phyloP scores from a whole-genome alignment of 2,329 filamentous ascomycete species.

The Aureobasidium leucospermi region DNA sequence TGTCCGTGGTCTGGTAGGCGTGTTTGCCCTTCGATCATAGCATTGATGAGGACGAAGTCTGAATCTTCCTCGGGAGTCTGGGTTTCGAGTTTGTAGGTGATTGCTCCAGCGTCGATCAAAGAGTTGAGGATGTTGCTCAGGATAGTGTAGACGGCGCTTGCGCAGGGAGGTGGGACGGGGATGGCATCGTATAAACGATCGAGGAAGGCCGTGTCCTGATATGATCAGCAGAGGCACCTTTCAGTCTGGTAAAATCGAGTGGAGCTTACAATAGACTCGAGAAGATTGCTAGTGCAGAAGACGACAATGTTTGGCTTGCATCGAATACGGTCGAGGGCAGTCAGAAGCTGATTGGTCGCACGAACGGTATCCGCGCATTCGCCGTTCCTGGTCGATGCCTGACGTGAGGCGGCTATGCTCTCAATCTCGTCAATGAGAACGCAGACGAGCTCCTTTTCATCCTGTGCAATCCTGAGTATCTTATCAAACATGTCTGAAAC shows the following conservation, averaged over 20 bases:
- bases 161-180: slow-evolving; percentile 33
- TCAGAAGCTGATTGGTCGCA: slow-evolving; percentile 44
- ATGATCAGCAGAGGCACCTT: slow-evolving; percentile 19
- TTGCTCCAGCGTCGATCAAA: slow-evolving; percentile 32
- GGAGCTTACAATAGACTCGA: slow-evolving; percentile 18
- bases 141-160: slow-evolving; percentile 40
- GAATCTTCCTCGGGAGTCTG: not conserved
- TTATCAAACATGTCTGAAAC: slow-evolving; percentile 37
- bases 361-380: slow-evolving; percentile 16
- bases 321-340: slow-evolving; percentile 39
- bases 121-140: slow-evolving; percentile 42
- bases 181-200: slow-evolving; percentile 44
- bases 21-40: not conserved
- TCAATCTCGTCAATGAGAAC: slow-evolving; percentile 47
- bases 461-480: slow-evolving; percentile 30
- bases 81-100: slow-evolving; percentile 18
- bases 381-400: slow-evolving; percentile 19
- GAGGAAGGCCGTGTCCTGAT: slow-evolving; percentile 38
- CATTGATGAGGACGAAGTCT: not conserved
- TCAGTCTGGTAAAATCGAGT: not conserved
- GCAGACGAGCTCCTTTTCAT: slow-evolving; percentile 35
- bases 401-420: slow-evolving; percentile 38
- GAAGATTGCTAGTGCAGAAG: slow-evolving; percentile 45
- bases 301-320: slow-evolving; percentile 39
- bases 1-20: slow-evolving; percentile 25